These are phyloP conservation scores for Neofusicoccum parvum DNA, from an alignment of 2,329 filamentous ascomycete species.

Conservation along the genomic window DNA sequence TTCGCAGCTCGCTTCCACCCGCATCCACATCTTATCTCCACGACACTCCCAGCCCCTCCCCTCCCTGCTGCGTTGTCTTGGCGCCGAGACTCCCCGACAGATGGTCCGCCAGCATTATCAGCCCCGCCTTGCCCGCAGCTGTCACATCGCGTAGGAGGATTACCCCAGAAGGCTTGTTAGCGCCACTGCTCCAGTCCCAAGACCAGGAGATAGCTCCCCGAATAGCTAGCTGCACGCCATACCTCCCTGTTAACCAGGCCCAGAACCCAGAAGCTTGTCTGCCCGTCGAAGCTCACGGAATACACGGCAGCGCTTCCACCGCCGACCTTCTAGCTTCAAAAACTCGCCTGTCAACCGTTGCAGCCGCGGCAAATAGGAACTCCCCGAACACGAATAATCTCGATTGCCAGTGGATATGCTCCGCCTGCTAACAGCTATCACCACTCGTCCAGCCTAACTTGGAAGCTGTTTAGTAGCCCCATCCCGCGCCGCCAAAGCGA, in stretches of 20 bases:
- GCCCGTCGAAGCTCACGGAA: conserved; percentile 5
- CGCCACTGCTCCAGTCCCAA: background rate
- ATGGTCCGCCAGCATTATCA: conserved; percentile 6
- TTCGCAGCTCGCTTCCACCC: conserved; percentile 2
- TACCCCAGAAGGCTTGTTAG: conserved; percentile 15
- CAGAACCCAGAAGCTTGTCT: background rate
- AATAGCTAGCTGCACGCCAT: background rate
- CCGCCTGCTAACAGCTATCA: background rate
- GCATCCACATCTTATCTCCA: background rate
- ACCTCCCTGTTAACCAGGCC: background rate
- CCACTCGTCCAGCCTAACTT: background rate
- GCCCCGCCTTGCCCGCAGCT: background rate
- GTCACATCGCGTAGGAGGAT: conserved; percentile 14
- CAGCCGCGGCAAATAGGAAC: background rate
- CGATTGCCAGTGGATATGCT: background rate
- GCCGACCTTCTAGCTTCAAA: background rate
- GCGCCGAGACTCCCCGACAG: background rate
- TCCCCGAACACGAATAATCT: background rate
- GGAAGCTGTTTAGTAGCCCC: background rate
- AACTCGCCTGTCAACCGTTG: too few species aligned
- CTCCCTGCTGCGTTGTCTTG: background rate
- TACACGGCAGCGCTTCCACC: background rate
- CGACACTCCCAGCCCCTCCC: too few species aligned
- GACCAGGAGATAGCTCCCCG: background rate
- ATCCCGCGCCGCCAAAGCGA: background rate